Evolutionary conservation across 257 asterid species (phyloP).

Genomic region (Ocimum tenuiflorum): DNA sequence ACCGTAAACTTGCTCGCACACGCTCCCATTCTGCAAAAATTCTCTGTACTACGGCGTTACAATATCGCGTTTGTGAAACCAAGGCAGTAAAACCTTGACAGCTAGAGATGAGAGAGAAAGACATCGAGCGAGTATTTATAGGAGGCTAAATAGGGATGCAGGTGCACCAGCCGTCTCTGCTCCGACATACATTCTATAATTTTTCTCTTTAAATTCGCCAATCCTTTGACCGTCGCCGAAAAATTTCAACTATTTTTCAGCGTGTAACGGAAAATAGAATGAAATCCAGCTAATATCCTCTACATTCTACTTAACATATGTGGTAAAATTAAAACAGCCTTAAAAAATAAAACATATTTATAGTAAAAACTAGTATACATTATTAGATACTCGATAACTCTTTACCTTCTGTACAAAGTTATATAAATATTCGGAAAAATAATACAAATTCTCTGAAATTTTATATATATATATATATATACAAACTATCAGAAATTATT

Average conservation of each 20-base stretch:
- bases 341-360: too few species aligned
- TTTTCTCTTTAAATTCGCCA: conserved; percentile 10
- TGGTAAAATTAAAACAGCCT: too few species aligned
- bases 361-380: too few species aligned
- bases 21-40: conserved; percentile 44
- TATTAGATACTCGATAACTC: too few species aligned
- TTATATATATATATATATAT: too few species aligned
- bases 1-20: conserved; percentile 48
- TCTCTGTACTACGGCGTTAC: neutral
- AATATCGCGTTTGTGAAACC: neutral
- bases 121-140: conserved; percentile 13
- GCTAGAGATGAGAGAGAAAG: conserved; percentile 18
- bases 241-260: conserved; percentile 7
- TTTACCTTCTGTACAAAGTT: too few species aligned
- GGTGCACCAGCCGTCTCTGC: conserved; percentile 20
- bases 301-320: too few species aligned
- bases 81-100: neutral
- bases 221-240: conserved; percentile 14
- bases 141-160: conserved; percentile 21
- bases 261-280: neutral
- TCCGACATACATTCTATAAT: conserved; percentile 37
- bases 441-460: too few species aligned
- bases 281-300: neutral
- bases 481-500: too few species aligned
- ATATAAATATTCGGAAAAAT: too few species aligned